Base-by-base conservation (phyloP, 83 land plant species). In the Thuja plicata region DNA sequence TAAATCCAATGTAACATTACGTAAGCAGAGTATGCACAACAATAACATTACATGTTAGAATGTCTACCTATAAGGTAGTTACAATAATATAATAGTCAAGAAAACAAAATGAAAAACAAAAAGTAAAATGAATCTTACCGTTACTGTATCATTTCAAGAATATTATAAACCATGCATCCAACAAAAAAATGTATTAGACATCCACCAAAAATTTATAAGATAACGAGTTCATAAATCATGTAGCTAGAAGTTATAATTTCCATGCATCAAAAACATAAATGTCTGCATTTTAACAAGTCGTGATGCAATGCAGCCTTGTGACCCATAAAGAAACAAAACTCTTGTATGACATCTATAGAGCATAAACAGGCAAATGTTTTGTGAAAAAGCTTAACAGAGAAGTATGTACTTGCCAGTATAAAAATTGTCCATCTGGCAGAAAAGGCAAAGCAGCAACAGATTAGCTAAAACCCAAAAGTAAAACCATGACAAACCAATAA, bases 381-480 rank as follows among this genome's bases (percentile, higher is more conserved):
- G 35, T 16, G 48, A 32, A 83, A 83, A 30, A 83, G 0, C 48
- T 46, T 12, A 8, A 30, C 48, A 12, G 55, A 11, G 85, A 83
- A 45, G 34, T 83, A n/a, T 46, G 54, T 30, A 10, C 92, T 76
- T 88, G 92, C 99, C 99, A 52, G 99, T 98, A 91, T 98, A 98
- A 91, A 98, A 98, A 90, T 98, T 98, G 91, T 98, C 99, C 99
- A 98, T 98, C 99, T 97, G 94, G 74, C 9, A 86, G 60, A 50
- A 88, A 76, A 88, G 79, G 84, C 37, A 45, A 46, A 89, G 37
- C 24, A 52, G 30, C 40, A 86, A 74, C 3, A 78, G 34, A 71
- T 84, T 74, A 88, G 40, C 76, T 17, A 27, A 84, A 87, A 82
- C 37, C 37, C 32, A 87, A 76, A 38, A 76, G 35, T 17, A 76